Percentiles rank a stretch among this genome's conserved stretches.
Evolutionary conservation across 139 green algal species (phyloP).

Genomic region (Chlorella sp.): DNA sequence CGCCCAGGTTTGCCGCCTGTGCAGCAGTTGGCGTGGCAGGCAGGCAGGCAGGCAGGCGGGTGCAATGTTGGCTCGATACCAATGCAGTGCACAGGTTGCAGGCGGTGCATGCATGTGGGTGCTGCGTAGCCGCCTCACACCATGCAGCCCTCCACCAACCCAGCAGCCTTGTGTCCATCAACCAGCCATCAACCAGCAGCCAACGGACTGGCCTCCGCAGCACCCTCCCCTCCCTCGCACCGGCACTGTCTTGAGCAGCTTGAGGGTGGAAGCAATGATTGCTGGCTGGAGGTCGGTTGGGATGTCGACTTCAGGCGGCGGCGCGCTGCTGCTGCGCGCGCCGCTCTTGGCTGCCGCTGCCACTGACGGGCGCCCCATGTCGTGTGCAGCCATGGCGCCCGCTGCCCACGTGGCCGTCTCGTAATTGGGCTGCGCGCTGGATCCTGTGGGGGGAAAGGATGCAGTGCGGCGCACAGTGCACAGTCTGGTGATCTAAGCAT

Average conservation of each 20-base stretch:
- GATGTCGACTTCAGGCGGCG: not conserved
- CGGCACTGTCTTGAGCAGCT: not conserved
- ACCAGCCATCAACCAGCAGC: no score
- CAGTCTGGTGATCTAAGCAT: no score
- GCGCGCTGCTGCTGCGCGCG: not conserved
- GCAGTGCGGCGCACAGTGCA: not conserved
- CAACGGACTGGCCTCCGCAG: no score
- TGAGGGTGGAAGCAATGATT: not conserved
- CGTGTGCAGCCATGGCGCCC: not conserved
- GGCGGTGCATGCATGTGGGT: no score
- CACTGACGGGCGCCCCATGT: not conserved
- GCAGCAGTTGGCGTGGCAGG: no score
- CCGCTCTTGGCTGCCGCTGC: not conserved
- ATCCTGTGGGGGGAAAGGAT: not conserved
- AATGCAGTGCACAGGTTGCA: no score
- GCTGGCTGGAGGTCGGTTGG: not conserved
- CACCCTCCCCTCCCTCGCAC: not conserved
- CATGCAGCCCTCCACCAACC: not conserved
- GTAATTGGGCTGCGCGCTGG: not conserved
- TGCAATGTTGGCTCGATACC: no score
- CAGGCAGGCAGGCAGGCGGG: no score
- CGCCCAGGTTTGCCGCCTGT: no score
- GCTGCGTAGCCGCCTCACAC: no score
- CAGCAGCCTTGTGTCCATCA: no score
- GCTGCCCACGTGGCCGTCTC: conserved; percentile 21